Conservation (phyloP, 2,329 filamentous ascomycete genomes). For the Colletotrichum costaricense region DNA sequence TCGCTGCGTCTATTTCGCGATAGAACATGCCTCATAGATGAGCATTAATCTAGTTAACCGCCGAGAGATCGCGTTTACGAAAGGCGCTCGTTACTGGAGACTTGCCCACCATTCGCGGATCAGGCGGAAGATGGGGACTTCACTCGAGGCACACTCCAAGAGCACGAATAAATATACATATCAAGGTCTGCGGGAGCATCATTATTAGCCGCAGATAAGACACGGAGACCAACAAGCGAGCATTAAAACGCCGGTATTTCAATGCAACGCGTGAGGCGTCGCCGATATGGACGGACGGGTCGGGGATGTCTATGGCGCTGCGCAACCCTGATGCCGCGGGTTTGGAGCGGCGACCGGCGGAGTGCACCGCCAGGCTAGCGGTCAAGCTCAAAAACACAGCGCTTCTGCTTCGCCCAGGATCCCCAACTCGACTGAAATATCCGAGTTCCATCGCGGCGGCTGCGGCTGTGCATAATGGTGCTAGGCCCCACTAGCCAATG, state of each 20-base stretch:
- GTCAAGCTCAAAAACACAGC: too few species aligned
- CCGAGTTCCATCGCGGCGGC: conserved; percentile 18
- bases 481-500: conserved; percentile 7
- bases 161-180: not conserved
- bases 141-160: not conserved
- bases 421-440: conserved; percentile 5
- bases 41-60: not conserved
- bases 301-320: conserved; percentile 15
- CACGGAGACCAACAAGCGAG: not conserved
- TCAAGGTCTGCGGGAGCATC: not conserved
- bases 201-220: not conserved
- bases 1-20: not conserved
- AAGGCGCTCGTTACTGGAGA: not conserved
- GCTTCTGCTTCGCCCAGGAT: not conserved
- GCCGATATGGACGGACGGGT: not conserved
- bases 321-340: conserved; percentile 25
- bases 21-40: not conserved
- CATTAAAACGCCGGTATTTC: not conserved
- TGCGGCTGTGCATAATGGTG: conserved; percentile 32
- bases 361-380: conserved; percentile 26
- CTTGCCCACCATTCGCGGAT: not conserved
- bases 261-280: not conserved
- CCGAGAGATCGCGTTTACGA: not conserved
- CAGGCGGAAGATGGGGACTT: not conserved
- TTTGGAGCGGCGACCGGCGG: conserved; percentile 19